Percentiles rank a stretch among this genome's conserved stretches.
These are phyloP conservation scores for Peniophora sp. DNA, from an alignment of 1,284 basidiomycete species.

Conservation along the genomic window DNA sequence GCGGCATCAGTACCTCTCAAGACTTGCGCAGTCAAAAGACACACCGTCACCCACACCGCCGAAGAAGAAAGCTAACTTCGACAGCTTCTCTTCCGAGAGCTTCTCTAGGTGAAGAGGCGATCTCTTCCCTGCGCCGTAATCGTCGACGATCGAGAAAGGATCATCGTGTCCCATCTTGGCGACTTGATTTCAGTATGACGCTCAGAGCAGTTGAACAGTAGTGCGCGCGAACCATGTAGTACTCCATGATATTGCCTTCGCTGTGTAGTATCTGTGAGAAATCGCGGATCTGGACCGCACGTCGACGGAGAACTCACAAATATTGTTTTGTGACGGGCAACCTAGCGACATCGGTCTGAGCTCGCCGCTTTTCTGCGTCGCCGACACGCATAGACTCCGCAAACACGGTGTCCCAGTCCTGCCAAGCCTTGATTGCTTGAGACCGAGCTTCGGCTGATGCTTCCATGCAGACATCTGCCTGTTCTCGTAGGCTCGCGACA, in stretches of 20 bases:
- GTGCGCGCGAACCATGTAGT: neutral
- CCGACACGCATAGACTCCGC: neutral
- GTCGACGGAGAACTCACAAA: constrained; percentile 3
- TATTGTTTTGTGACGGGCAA: constrained; percentile 7
- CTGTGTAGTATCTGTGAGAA: no score
- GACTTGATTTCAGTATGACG: neutral
- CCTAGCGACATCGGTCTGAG: constrained; percentile 3
- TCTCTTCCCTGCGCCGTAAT: constrained; percentile 4
- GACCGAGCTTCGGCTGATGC: no score
- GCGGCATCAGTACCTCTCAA: neutral
- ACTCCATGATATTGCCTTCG: neutral
- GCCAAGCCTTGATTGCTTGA: constrained; percentile 2
- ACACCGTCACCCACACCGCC: constrained; percentile 16
- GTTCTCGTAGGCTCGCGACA: no score
- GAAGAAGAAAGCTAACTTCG: constrained; percentile 11
- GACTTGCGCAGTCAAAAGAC: neutral
- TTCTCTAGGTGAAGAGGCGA: constrained; percentile 6
- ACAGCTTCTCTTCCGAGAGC: constrained; percentile 3
- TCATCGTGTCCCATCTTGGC: constrained; percentile 10
- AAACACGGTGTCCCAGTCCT: constrained; percentile 4
- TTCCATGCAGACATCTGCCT: no score
- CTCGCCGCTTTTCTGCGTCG: constrained; percentile 1
- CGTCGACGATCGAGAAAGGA: constrained; percentile 10
- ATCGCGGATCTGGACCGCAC: neutral
- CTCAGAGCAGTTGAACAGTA: neutral